Base-by-base conservation (phyloP, 148 eudicot genomes). In the Camellia sinensis region DNA sequence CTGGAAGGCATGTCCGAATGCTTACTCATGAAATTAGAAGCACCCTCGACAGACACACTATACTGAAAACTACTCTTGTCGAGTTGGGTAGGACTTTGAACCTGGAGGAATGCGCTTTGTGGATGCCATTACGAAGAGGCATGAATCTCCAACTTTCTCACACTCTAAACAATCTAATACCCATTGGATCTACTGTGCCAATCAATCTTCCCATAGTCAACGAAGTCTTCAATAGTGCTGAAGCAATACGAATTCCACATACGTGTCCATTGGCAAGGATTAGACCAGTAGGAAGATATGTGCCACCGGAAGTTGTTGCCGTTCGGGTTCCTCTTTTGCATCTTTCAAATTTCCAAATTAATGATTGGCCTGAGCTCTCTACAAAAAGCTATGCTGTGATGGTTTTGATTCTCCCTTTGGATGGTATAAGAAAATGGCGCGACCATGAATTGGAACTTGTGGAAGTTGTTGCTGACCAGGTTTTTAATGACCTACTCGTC, bases 391-490 rank as follows among this genome's bases (percentile, higher is more conserved):
- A 90, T 80, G 98, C 98, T 14, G 92, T 92, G 81, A 92, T 94
- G 98, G 98, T 94, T 83, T 57, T 94, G 82, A 86, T 94, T 79
- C 91, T 93, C 52, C 92, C 92, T 64, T 65, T 89, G 78, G 91
- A 89, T 59, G 90, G 93, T 48, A 77, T 88, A 37, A 88, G 98
- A 81, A 89, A 94, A 79, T 94, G 94, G 87, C 93, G 88, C 9
- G 94, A 89, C 43, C 91, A 94, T 82, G 98, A 94, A 80, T 80
- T 94, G 83, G 98, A 94, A 80, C 98, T 94, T 22, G 96, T 94
- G 59, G 96, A 94, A 85, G 98, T 94, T 76, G 98, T 94, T 78
- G 98, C 92, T 13, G 98, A 94, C 61, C 96, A 94, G 98, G 98
- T 94, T 75, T 22, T 50, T 52, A 59, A 11, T n/a, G 48, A 43